A percentile compares a stretch with the other conserved stretches of the same genome.
These are phyloP conservation scores for Geranium rotundifolium DNA, from an alignment of 345 rosid species.

Conservation along the genomic window DNA sequence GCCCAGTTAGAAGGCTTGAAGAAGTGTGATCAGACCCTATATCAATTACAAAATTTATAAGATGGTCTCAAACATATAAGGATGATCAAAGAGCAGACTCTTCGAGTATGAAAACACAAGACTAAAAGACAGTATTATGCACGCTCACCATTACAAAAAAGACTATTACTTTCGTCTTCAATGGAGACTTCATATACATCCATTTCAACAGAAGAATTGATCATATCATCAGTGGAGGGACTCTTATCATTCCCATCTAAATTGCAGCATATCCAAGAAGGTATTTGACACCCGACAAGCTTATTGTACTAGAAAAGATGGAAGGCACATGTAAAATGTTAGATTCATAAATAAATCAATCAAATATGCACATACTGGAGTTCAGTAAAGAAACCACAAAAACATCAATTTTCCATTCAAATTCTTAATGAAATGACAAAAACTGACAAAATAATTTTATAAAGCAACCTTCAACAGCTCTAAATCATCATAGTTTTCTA, in stretches of 20 bases:
- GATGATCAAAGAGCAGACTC: neutral
- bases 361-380: neutral
- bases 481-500: neutral
- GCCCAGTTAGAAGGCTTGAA: slow-evolving; percentile 29
- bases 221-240: slow-evolving; percentile 33
- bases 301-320: slow-evolving; percentile 53
- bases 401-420: neutral
- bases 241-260: slow-evolving; percentile 57
- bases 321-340: slow-evolving; percentile 7
- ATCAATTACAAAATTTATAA: neutral
- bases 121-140: neutral
- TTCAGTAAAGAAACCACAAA: neutral
- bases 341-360: slow-evolving; percentile 3
- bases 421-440: neutral
- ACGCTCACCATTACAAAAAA: slow-evolving; percentile 40
- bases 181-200: slow-evolving; percentile 55
- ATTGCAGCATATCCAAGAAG: slow-evolving; percentile 79
- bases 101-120: neutral
- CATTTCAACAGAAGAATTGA: slow-evolving; percentile 70
- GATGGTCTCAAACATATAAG: neutral
- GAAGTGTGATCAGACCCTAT: slow-evolving; percentile 45
- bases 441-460: neutral
- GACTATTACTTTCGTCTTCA: slow-evolving; percentile 17
- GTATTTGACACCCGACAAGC: slow-evolving; percentile 61
- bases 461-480: neutral